Evolutionary conservation across 2,329 filamentous ascomycete species (phyloP).

Genomic region (Alternaria metachromatica): DNA sequence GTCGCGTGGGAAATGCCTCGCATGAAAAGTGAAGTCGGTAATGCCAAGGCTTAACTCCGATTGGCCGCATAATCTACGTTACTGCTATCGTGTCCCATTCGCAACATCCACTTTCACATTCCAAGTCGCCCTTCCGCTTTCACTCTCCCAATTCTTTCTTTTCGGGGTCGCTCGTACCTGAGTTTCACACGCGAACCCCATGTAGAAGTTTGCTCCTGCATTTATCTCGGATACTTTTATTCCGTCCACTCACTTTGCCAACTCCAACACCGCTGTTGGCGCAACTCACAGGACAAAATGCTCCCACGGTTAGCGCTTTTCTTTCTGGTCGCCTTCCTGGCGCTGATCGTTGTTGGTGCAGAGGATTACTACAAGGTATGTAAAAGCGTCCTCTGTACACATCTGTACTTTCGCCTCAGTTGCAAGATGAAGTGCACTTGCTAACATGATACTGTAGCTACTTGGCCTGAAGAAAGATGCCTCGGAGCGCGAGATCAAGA

Average conservation of each 20-base stretch:
- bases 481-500: slow-evolving; percentile 87
- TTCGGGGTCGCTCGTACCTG: slow-evolving; percentile 6
- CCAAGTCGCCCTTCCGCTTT: slow-evolving; percentile 3
- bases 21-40: slow-evolving; percentile 30
- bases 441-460: slow-evolving; percentile 61
- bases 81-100: slow-evolving; percentile 36
- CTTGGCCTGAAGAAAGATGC: slow-evolving; percentile 81
- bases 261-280: slow-evolving; percentile 17
- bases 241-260: slow-evolving; percentile 29
- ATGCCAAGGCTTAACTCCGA: slow-evolving; percentile 38
- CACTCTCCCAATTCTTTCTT: slow-evolving; percentile 2
- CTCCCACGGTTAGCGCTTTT: slow-evolving; percentile 53
- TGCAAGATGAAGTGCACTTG: not conserved
- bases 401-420: not conserved
- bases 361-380: slow-evolving; percentile 82
- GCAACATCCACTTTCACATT: slow-evolving; percentile 17
- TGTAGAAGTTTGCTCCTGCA: slow-evolving; percentile 19
- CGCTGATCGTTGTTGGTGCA: slow-evolving; percentile 54
- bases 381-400: not conserved
- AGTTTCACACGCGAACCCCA: slow-evolving; percentile 9
- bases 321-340: slow-evolving; percentile 52
- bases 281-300: slow-evolving; percentile 45
- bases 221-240: slow-evolving; percentile 15
- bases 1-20: slow-evolving; percentile 7
- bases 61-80: slow-evolving; percentile 31